Conservation (phyloP, 2,329 filamentous ascomycete genomes). For the Pseudocercospora vitis region DNA sequence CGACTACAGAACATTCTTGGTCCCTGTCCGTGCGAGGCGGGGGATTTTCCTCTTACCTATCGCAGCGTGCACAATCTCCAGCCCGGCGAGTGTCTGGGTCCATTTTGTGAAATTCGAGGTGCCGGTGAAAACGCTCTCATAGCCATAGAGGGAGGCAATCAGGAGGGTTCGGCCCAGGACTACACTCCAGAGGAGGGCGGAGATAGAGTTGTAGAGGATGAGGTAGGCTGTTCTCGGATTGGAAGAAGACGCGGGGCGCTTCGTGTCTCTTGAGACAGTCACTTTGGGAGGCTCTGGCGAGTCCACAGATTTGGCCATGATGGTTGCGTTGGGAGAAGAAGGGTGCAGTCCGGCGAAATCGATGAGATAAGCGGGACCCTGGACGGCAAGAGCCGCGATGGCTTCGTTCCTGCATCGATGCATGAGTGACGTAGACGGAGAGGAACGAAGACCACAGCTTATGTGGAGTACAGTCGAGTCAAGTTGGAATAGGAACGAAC, state of each 20-base stretch:
- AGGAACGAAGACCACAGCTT: too few relatives aligned
- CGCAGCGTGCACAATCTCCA: conserved; percentile 82
- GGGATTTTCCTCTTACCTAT: conserved; percentile 59
- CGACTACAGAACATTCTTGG: too few relatives aligned
- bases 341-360: background rate
- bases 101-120: conserved; percentile 69
- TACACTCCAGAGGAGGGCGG: conserved; percentile 72
- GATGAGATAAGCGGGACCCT: background rate
- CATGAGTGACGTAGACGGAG: background rate
- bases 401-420: background rate
- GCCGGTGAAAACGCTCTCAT: conserved; percentile 59
- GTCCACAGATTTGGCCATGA: conserved; percentile 32
- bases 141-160: conserved; percentile 46
- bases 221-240: conserved; percentile 59
- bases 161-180: conserved; percentile 70
- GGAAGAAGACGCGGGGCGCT: conserved; percentile 32
- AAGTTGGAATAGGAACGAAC: too few relatives aligned
- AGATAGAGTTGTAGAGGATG: conserved; percentile 79
- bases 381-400: background rate
- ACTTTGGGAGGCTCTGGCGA: conserved; percentile 27
- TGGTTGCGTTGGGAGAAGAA: conserved; percentile 1
- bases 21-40: too few relatives aligned
- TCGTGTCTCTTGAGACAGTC: background rate
- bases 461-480: too few relatives aligned
- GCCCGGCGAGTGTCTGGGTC: conserved; percentile 78